A percentile compares a stretch with the other conserved stretches of the same genome.
These are phyloP conservation scores for Endothia cerciana DNA, from an alignment of 2,329 filamentous ascomycete genomes.

Conservation along the genomic window DNA sequence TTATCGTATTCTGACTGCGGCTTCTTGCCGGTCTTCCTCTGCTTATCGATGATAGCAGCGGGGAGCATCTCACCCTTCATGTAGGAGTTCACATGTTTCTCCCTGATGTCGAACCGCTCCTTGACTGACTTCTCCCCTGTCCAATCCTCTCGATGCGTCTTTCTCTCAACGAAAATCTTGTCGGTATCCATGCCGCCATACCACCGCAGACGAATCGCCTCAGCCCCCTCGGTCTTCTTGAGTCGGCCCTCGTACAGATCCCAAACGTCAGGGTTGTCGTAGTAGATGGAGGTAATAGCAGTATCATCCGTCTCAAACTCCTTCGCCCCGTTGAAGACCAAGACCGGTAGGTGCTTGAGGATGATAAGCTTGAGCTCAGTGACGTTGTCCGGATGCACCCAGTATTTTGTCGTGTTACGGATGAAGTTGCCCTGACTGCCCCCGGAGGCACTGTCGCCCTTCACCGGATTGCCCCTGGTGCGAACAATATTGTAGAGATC, in stretches of 20 bases:
- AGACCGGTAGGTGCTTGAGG: conserved; percentile 92
- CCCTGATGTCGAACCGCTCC: conserved; percentile 90
- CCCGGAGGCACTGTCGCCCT: conserved; percentile 89
- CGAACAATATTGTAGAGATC: conserved; percentile 94
- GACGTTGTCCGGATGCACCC: conserved; percentile 98
- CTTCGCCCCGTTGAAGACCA: conserved; percentile 97
- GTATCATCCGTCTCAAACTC: conserved; percentile 90
- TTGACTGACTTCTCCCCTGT: conserved; percentile 99
- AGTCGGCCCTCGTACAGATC: conserved; percentile 91
- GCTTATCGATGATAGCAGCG: conserved; percentile 92
- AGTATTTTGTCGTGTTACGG: conserved; percentile 98
- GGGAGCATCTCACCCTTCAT: conserved; percentile 83
- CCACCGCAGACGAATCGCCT: conserved; percentile 95
- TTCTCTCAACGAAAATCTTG: conserved; percentile 95
- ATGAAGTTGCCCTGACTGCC: conserved; percentile 94
- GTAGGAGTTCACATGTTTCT: conserved; percentile 96
- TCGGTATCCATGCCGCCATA: conserved; percentile 96
- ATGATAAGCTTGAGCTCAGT: conserved; percentile 98
- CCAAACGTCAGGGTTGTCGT: conserved; percentile 92
- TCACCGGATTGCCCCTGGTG: conserved; percentile 88
- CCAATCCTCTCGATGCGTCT: conserved; percentile 98
- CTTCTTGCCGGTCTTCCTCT: conserved; percentile 93
- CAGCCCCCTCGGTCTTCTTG: conserved; percentile 97
- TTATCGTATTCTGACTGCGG: conserved; percentile 88
- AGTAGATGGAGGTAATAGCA: conserved; percentile 98